Evolutionary conservation across 108 stramenopile genomes (phyloP).

Genomic region (Skeletonema potamos): DNA sequence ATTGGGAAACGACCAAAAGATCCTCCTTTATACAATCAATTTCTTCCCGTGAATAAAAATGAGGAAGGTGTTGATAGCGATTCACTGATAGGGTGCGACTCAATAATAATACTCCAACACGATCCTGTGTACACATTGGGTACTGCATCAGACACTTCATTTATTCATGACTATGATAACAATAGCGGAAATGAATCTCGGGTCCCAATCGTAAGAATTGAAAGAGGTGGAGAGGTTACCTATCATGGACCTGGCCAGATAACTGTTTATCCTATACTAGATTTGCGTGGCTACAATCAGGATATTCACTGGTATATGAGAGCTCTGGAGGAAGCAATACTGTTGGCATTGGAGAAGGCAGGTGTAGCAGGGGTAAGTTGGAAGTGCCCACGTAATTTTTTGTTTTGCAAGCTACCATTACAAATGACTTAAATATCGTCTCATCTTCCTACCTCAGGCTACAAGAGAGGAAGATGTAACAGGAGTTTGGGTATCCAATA

Average conservation of each 20-base stretch:
- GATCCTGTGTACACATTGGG: constrained; percentile 85
- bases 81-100: constrained; percentile 50
- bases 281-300: constrained; percentile 85
- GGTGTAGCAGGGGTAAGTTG: constrained; percentile 44
- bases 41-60: constrained; percentile 26
- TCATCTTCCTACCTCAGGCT: constrained; percentile 21
- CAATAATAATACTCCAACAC: constrained; percentile 75
- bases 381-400: not conserved
- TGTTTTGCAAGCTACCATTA: not conserved
- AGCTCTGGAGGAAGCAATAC: constrained; percentile 88
- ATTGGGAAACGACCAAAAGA: constrained; percentile 48
- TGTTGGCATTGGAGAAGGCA: constrained; percentile 63
- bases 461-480: constrained; percentile 70
- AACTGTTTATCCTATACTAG: constrained; percentile 92
- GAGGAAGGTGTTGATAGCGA: not conserved
- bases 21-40: constrained; percentile 45
- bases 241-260: constrained; percentile 98
- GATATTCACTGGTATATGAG: constrained; percentile 98
- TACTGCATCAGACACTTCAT: constrained; percentile 76
- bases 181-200: not conserved
- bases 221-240: constrained; percentile 97
- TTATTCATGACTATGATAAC: constrained; percentile 44
- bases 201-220: constrained; percentile 75
- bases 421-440: not conserved
- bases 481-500: constrained; percentile 90